Conservation (phyloP, 352 stramenopile genomes). For the Poterioochromonas sp. region DNA sequence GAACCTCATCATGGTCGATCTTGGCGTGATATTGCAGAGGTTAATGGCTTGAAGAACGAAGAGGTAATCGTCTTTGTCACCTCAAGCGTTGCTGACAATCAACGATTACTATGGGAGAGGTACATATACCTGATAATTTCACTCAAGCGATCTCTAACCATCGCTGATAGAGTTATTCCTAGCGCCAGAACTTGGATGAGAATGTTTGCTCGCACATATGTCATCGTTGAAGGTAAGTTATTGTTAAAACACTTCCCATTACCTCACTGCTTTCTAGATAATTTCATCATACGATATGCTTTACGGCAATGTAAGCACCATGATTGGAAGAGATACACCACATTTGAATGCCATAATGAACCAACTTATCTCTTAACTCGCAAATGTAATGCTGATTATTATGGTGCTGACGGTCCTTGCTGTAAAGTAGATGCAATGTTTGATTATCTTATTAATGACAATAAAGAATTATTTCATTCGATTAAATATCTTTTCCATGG, state of each 20-base stretch:
- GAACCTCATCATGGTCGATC: too few species aligned
- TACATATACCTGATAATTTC: neutral
- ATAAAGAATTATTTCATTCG: neutral
- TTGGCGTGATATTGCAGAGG: neutral
- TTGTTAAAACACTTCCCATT: neutral
- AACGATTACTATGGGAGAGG: neutral
- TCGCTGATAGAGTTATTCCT: constrained; percentile 24
- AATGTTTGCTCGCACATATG: neutral
- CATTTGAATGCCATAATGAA: constrained; percentile 23
- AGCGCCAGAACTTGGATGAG: constrained; percentile 8
- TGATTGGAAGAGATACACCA: neutral
- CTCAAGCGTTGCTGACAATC: neutral
- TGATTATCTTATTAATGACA: neutral
- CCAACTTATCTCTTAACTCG: constrained; percentile 24
- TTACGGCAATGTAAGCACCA: neutral
- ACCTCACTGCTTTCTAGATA: constrained; percentile 11
- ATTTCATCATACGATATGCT: neutral
- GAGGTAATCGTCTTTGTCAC: neutral
- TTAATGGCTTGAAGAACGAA: constrained; percentile 4
- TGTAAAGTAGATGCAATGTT: constrained; percentile 25
- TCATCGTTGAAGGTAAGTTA: constrained; percentile 12
- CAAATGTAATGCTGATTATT: constrained; percentile 17
- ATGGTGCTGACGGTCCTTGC: neutral
- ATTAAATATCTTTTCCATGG: constrained; percentile 15
- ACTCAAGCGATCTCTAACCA: neutral